Evolutionary conservation across 495 filamentous ascomycete species (phyloP).

Genomic region (Bryoglossum gracile): DNA sequence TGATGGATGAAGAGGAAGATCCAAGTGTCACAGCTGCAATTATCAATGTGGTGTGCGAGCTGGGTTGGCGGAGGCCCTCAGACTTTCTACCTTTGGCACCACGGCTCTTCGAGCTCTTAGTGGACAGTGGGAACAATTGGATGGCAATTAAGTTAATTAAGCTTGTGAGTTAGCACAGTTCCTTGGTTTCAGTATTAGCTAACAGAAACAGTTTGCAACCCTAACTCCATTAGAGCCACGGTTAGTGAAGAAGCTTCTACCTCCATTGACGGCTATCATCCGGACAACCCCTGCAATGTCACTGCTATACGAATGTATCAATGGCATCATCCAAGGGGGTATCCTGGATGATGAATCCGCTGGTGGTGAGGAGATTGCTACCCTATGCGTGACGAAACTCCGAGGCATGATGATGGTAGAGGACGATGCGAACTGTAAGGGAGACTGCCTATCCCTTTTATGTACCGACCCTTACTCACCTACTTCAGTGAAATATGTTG

Average conservation of each 20-base stretch:
- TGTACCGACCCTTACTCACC: slow-evolving; percentile 13
- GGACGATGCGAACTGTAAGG: slow-evolving; percentile 83
- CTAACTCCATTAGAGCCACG: slow-evolving; percentile 90
- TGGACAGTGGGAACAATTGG: slow-evolving; percentile 96
- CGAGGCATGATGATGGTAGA: slow-evolving; percentile 89
- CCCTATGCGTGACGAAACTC: slow-evolving; percentile 85
- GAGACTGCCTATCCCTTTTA: too few species aligned
- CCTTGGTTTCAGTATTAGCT: slow-evolving; percentile 21
- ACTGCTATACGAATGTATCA: slow-evolving; percentile 93
- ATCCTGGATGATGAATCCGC: slow-evolving; percentile 66
- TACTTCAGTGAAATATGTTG: slow-evolving; percentile 84
- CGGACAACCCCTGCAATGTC: slow-evolving; percentile 95
- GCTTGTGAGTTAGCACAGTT: slow-evolving; percentile 50
- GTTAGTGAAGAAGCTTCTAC: slow-evolving; percentile 83
- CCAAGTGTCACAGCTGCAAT: slow-evolving; percentile 91
- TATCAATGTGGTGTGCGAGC: slow-evolving; percentile 92
- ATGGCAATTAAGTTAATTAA: slow-evolving; percentile 99
- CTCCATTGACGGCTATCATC: slow-evolving; percentile 89
- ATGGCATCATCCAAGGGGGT: slow-evolving; percentile 93
- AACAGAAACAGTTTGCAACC: slow-evolving; percentile 71
- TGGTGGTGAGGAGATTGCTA: slow-evolving; percentile 88
- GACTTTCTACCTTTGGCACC: slow-evolving; percentile 93
- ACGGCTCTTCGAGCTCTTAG: slow-evolving; percentile 81
- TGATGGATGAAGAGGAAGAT: slow-evolving; percentile 87
- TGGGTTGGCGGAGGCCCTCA: slow-evolving; percentile 86